Evolutionary conservation across 495 filamentous ascomycete species (phyloP), one percentile per base, ranked within the genome.

Genomic region (Aspergillus ellipticus): DNA sequence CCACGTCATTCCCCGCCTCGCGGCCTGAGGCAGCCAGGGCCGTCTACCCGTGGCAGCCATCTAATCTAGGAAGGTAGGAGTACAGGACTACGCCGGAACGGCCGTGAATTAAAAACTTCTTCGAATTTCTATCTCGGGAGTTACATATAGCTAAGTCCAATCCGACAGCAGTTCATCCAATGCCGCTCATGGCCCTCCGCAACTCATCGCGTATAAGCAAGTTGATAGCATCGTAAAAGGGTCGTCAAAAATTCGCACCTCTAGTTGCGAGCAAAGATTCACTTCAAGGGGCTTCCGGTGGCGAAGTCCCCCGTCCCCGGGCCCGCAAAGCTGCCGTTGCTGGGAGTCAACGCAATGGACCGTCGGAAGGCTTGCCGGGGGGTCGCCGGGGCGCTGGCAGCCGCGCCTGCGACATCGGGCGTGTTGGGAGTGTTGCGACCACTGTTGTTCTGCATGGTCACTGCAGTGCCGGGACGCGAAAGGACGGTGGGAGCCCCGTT

Each of bases 291-390:
- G 50, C 75, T 78, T 16, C 69, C 75, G 19, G 70, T 60, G 54
- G 76, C 74, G 47, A 78, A 73, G 50, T 78, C 75, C 6, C 69
- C 65, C 13, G 71, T 50, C 10, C 70, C 70, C 16, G 74, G 74
- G 8, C 71, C 69, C 19, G 71, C 61, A 61, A 78, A 78, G 17
- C 64, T 76, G 45, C 72, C 74, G 60, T 76, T 77, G 54, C 75
- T 76, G 2, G 75, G 75, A 2, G 75, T 78, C 53, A 78, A 54
- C 28, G 75, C 73, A 55, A 76, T 74, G 1, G 75, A 74, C 45
- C 75, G 73, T 57, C 75, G 61, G 57, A 77, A 78, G 42, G 66
- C 73, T 62, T 77, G 75, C 24, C 74, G 65, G 13, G 75, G 75
- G 6, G 75, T 78, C 11, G 68, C 57, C 13, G 75, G 75, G 1